These are phyloP conservation scores for Aspergillus avenaceus DNA, from an alignment of 495 filamentous ascomycete species.

Conservation along the genomic window DNA sequence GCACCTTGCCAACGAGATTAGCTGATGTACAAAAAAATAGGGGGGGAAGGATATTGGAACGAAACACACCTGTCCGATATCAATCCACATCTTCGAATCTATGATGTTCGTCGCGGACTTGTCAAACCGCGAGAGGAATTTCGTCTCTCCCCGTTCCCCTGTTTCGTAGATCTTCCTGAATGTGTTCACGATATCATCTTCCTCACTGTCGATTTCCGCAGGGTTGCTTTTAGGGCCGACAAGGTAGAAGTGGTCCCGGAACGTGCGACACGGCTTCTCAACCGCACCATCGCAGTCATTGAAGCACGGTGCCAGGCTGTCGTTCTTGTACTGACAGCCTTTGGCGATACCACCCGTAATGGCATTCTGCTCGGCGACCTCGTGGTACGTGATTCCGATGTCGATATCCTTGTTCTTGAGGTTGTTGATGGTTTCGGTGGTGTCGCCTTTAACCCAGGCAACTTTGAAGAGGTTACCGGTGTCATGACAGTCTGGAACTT, in stretches of 20 bases:
- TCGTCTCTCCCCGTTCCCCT: slow-evolving; percentile 21
- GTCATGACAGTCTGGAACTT: slow-evolving; percentile 15
- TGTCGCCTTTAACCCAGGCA: slow-evolving; percentile 39
- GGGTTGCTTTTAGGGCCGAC: slow-evolving; percentile 31
- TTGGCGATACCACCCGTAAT: slow-evolving; percentile 27
- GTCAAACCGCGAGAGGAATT: slow-evolving; percentile 40
- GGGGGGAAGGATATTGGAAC: too few species aligned
- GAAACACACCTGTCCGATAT: slow-evolving; percentile 36
- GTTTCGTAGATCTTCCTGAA: slow-evolving; percentile 27
- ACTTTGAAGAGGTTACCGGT: slow-evolving; percentile 24
- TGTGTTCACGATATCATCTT: slow-evolving; percentile 22
- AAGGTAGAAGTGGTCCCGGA: slow-evolving; percentile 38
- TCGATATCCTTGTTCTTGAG: slow-evolving; percentile 29
- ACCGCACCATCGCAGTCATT: not conserved
- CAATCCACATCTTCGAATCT: slow-evolving; percentile 40
- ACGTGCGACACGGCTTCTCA: slow-evolving; percentile 22
- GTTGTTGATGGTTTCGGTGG: slow-evolving; percentile 37
- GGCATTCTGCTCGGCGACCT: slow-evolving; percentile 35
- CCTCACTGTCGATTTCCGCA: slow-evolving; percentile 15
- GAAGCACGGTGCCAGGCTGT: not conserved
- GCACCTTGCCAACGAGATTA: slow-evolving; percentile 19
- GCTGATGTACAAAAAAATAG: not conserved
- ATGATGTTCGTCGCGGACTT: slow-evolving; percentile 47
- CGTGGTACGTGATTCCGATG: slow-evolving; percentile 39
- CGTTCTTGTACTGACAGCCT: slow-evolving; percentile 13